These are phyloP conservation scores for Monosporascus sp. DNA, from an alignment of 2,329 filamentous ascomycete genomes.

Conservation along the genomic window DNA sequence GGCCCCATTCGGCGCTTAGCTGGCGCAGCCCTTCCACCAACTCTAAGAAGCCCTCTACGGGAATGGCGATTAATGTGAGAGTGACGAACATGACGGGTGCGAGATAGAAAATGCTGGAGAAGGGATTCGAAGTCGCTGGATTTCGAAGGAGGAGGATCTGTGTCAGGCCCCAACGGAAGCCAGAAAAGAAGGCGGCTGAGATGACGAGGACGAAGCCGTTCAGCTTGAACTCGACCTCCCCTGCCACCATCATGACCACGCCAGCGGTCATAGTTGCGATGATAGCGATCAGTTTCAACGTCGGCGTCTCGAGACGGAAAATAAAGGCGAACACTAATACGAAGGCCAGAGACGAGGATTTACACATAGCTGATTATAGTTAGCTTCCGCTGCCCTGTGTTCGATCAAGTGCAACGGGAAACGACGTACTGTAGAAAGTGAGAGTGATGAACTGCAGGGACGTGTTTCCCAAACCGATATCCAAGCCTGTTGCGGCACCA, in stretches of 20 bases:
- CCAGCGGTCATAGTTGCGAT: slow-evolving; percentile 89
- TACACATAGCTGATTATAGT: slow-evolving; percentile 74
- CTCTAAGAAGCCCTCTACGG: slow-evolving; percentile 72
- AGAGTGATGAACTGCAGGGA: slow-evolving; percentile 93
- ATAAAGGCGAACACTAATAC: slow-evolving; percentile 92
- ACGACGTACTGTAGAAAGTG: slow-evolving; percentile 78
- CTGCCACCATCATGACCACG: slow-evolving; percentile 97
- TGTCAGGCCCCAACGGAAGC: slow-evolving; percentile 97
- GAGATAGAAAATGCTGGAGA: slow-evolving; percentile 96
- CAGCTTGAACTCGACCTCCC: slow-evolving; percentile 83
- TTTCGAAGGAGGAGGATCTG: slow-evolving; percentile 93
- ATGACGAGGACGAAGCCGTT: slow-evolving; percentile 91
- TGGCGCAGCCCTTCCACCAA: slow-evolving; percentile 60
- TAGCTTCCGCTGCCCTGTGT: slow-evolving; percentile 14
- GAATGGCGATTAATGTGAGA: slow-evolving; percentile 73
- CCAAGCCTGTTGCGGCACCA: slow-evolving; percentile 85
- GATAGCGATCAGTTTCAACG: slow-evolving; percentile 77
- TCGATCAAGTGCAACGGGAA: background rate
- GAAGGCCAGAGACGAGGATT: slow-evolving; percentile 92
- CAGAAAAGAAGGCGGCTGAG: slow-evolving; percentile 87
- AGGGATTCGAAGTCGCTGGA: slow-evolving; percentile 91
- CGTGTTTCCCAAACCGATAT: slow-evolving; percentile 94
- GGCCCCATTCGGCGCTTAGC: slow-evolving; percentile 64
- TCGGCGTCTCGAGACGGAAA: slow-evolving; percentile 85
- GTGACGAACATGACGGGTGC: slow-evolving; percentile 92